Percentiles rank a stretch among this genome's conserved stretches.
Conservation (phyloP, 768 basidiomycete species). For the Gymnopilus dilepis region DNA sequence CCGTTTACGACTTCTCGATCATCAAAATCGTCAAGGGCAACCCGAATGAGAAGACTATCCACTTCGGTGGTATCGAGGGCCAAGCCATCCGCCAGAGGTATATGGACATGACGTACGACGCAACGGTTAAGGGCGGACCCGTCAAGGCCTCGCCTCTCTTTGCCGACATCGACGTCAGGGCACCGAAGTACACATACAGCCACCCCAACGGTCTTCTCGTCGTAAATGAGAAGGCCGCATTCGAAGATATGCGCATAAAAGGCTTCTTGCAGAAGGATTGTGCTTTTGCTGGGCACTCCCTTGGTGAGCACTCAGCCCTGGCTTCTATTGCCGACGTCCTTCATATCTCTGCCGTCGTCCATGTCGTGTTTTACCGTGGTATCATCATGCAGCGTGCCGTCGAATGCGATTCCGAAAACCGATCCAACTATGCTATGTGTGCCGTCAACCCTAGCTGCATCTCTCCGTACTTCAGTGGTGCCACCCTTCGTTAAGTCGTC, state of each 20-base stretch:
- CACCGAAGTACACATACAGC: constrained; percentile 95
- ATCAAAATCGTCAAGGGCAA: constrained; percentile 98
- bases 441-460: constrained; percentile 97
- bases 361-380: constrained; percentile 91
- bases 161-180: constrained; percentile 92
- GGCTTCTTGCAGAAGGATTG: constrained; percentile 93
- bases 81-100: constrained; percentile 98
- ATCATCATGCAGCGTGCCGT: constrained; percentile 34
- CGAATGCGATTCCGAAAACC: constrained; percentile 93
- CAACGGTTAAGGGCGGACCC: constrained; percentile 94
- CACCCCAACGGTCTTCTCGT: constrained; percentile 95
- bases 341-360: constrained; percentile 92
- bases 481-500: constrained; percentile 96
- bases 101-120: constrained; percentile 99
- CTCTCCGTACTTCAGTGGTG: constrained; percentile 91
- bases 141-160: constrained; percentile 97
- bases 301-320: constrained; percentile 97
- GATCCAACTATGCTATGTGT: constrained; percentile 98
- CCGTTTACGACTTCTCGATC: constrained; percentile 98
- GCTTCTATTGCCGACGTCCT: constrained; percentile 98
- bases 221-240: constrained; percentile 97
- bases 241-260: constrained; percentile 97
- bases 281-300: constrained; percentile 96
- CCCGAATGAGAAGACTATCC: constrained; percentile 97
- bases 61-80: constrained; percentile 99